These are phyloP conservation scores for Aeschynomene evenia DNA, from an alignment of 306 rosid genomes.

Conservation along the genomic window DNA sequence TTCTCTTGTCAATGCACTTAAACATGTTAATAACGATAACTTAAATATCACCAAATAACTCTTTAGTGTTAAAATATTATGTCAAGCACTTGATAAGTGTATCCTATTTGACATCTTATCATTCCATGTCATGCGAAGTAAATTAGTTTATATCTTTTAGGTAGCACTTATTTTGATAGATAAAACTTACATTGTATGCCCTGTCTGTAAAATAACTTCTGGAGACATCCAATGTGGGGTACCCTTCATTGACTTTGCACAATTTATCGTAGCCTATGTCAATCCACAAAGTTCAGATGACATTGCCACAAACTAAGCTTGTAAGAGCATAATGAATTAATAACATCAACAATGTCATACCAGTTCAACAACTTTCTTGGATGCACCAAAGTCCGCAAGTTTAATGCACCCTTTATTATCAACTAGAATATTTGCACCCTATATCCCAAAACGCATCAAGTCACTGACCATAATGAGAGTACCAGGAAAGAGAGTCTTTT, in stretches of 20 bases:
- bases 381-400: constrained; percentile 97
- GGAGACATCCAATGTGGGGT: constrained; percentile 99
- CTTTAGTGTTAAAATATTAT: too few species aligned
- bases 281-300: constrained; percentile 25
- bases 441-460: constrained; percentile 30
- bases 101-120: neutral
- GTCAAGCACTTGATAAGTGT: neutral
- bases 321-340: constrained; percentile 18
- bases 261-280: constrained; percentile 79
- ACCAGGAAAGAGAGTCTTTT: neutral
- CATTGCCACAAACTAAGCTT: constrained; percentile 17
- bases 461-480: constrained; percentile 12
- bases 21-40: too few species aligned
- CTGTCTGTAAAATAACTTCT: constrained; percentile 93
- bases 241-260: constrained; percentile 96
- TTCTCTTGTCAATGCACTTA: too few species aligned
- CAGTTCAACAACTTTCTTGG: constrained; percentile 96
- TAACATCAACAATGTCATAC: constrained; percentile 37
- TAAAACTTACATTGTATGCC: constrained; percentile 76
- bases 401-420: constrained; percentile 95
- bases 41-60: too few species aligned
- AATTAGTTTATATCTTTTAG: neutral
- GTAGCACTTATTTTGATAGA: neutral
- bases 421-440: constrained; percentile 98
- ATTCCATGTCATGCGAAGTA: constrained; percentile 4